These are phyloP conservation scores for Carex sylvatica DNA, from an alignment of 202 grass and related monocot genomes.

Conservation along the genomic window DNA sequence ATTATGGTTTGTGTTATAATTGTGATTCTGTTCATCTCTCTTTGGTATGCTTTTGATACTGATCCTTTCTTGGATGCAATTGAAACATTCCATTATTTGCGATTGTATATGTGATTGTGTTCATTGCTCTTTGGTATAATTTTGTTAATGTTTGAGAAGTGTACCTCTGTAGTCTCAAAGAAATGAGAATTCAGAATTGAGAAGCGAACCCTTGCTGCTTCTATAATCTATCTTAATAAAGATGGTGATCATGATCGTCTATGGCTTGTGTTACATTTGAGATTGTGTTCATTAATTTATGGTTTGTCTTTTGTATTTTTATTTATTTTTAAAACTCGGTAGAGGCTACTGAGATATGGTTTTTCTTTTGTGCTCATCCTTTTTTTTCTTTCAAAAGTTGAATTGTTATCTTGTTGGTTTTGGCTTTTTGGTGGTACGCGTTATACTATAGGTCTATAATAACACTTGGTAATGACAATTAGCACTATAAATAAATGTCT, in stretches of 20 bases:
- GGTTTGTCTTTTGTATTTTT: no score
- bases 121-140: neutral
- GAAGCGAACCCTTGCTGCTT: neutral
- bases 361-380: neutral
- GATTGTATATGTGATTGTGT: neutral
- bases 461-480: neutral
- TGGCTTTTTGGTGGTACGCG: neutral
- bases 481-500: neutral
- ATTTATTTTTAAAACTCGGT: no score
- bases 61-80: neutral
- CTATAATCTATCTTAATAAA: neutral
- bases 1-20: constrained; percentile 7
- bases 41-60: neutral
- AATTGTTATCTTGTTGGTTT: neutral
- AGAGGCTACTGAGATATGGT: no score
- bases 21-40: neutral
- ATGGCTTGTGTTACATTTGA: neutral
- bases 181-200: neutral
- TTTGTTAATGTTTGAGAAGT: neutral
- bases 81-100: neutral
- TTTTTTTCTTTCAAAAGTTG: neutral
- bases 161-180: neutral
- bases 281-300: neutral
- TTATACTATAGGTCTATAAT: neutral
- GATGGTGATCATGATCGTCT: neutral